Conservation (phyloP, 202 grass and related monocot species). For the Schoenoplectus tabernaemontani region DNA sequence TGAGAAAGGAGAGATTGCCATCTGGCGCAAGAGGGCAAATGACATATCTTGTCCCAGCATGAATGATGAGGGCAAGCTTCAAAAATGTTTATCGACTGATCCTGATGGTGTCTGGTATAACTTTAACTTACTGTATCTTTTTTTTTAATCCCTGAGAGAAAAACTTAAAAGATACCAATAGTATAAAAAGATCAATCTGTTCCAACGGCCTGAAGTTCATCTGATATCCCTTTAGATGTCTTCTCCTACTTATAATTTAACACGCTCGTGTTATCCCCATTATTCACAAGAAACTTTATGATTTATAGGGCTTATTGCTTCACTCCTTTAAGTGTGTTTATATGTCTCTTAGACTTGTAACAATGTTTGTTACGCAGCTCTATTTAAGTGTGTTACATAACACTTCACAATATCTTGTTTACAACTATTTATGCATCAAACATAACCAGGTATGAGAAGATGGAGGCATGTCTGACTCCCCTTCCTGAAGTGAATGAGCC, state of each 20-base stretch:
- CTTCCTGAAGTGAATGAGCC: constrained; percentile 61
- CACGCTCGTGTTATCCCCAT: not conserved
- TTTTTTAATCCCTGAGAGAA: not conserved
- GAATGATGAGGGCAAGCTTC: constrained; percentile 51
- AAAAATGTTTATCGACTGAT: constrained; percentile 68
- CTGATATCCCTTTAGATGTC: not conserved
- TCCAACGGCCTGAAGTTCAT: not conserved
- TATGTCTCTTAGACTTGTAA: not conserved
- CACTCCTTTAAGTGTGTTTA: not conserved
- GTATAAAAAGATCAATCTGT: not conserved
- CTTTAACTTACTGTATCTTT: not conserved
- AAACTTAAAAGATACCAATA: not conserved
- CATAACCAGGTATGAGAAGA: constrained; percentile 73
- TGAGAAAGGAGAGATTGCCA: constrained; percentile 86
- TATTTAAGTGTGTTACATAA: not conserved
- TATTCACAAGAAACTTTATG: constrained; percentile 8
- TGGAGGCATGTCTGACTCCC: constrained; percentile 86
- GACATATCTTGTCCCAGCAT: constrained; percentile 63
- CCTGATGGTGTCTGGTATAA: constrained; percentile 90
- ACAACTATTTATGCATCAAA: not conserved
- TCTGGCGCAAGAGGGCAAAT: constrained; percentile 90
- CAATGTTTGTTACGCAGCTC: not conserved
- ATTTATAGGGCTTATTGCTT: not conserved
- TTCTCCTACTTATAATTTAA: not conserved
- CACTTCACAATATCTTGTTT: not conserved